Base-by-base conservation (phyloP, 352 stramenopile genomes). In the Blastocystis sp. region DNA sequence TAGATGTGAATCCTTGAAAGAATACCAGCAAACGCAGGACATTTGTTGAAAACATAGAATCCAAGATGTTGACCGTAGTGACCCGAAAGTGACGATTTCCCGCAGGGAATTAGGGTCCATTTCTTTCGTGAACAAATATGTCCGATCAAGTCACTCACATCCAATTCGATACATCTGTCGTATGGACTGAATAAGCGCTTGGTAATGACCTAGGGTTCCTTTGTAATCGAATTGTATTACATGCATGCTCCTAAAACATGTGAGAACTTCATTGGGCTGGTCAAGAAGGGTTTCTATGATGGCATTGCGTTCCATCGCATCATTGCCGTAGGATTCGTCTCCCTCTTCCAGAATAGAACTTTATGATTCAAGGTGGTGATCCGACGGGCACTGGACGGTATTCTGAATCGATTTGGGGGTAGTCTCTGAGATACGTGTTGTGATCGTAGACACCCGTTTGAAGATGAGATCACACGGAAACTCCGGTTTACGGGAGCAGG, bases 321-420 rank as follows among this genome's bases (percentile, higher is more conserved):
- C 84, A 97, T 97, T 87, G 14, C 57, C 51, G 75, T 85, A n/a
- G 6, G 16, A 94, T 32, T 63, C 29, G n/a, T n/a, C 71, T 78
- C 27, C 38, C 42, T 42, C 4, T 1, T 36, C 63, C 32, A 8
- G 51, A 14, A 18, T 63, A 93, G 87, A 92, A 96, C 85, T 97
- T 97, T 88, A 97, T 97, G 93, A 95, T 97, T 75, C 94, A 97
- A 85, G 94, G 93, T 11, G 94, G 94, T 63, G 94, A 97, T 86
- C 94, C 94, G 0, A 97, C 93, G 21, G 94, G 93, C 54, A 97
- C 94, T 0, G 94, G 94, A 1, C 87, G 92, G 36, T 94, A 94
- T 59, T 94, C 93, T 49, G 92, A 97, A 79, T 96, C 91, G 18
- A 91, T 96, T 64, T 97, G 94, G 84, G 94, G 94, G 89, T 92